Percentiles rank a stretch among this genome's conserved stretches.
Conservation (phyloP, 345 rosid species). For the Hypericum androsaemum region DNA sequence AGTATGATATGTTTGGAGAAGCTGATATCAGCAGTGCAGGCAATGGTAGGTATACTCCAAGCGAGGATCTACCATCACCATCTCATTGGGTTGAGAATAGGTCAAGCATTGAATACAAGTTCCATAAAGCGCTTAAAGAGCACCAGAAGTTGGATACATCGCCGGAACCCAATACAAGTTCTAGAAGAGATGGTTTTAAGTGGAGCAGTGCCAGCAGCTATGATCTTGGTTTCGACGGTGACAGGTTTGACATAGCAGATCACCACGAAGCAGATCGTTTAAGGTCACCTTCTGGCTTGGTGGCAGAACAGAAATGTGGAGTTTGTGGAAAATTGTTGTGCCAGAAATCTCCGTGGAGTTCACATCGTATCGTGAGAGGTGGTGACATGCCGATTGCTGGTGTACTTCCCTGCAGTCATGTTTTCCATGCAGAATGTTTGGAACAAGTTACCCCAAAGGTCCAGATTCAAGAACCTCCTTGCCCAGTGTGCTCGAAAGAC, state of each 20-base stretch:
- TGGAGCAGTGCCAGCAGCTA: constrained; percentile 66
- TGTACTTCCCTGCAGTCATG: constrained; percentile 70
- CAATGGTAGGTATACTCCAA: constrained; percentile 33
- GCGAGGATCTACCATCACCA: constrained; percentile 39
- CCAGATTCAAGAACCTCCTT: constrained; percentile 62
- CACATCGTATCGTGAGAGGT: constrained; percentile 58
- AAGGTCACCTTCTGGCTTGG: constrained; percentile 22
- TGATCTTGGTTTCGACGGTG: constrained; percentile 51
- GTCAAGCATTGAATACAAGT: constrained; percentile 29
- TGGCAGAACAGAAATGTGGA: constrained; percentile 48
- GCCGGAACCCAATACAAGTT: constrained; percentile 49
- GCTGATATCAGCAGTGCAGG: constrained; percentile 26
- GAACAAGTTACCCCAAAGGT: constrained; percentile 62
- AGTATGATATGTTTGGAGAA: constrained; percentile 38
- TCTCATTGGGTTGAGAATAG: constrained; percentile 35
- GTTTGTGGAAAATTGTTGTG: constrained; percentile 55
- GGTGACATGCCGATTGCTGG: constrained; percentile 74
- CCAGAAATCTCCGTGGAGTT: constrained; percentile 85
- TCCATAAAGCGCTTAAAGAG: constrained; percentile 38
- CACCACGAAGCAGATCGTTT: constrained; percentile 27
- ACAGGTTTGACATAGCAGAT: constrained; percentile 36
- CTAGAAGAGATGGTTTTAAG: constrained; percentile 65
- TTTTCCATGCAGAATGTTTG: constrained; percentile 86
- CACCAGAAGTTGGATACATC: constrained; percentile 40
- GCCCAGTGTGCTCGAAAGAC: constrained; percentile 56